A percentile compares a stretch with the other conserved stretches of the same genome.
These are phyloP conservation scores for Aspergillus puulaauensis DNA, from an alignment of 2,329 filamentous ascomycete genomes.

Conservation along the genomic window DNA sequence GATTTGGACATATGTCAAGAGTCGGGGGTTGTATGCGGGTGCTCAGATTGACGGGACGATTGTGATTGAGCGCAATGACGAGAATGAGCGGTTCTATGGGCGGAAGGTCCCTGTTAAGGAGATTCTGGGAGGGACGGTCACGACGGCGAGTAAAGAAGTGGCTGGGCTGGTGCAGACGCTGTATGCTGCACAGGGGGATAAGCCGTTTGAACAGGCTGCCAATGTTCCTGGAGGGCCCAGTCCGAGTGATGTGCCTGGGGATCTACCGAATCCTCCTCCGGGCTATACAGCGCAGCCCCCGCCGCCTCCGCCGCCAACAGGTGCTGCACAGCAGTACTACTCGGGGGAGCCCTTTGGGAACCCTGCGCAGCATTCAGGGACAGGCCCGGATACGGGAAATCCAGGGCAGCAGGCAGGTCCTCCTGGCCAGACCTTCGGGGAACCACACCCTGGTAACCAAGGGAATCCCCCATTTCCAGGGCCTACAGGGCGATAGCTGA, in stretches of 20 bases:
- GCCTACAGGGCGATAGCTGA: neutral
- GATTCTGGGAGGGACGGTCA: conserved; percentile 61
- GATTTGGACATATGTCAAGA: conserved; percentile 85
- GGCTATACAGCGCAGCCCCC: too few relatives aligned
- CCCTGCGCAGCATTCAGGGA: neutral
- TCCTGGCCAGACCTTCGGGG: neutral
- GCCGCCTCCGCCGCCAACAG: neutral
- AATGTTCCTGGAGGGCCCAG: neutral
- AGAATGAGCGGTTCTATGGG: conserved; percentile 84
- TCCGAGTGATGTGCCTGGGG: too few relatives aligned
- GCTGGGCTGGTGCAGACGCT: conserved; percentile 74
- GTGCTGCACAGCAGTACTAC: neutral
- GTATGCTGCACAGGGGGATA: conserved; percentile 81
- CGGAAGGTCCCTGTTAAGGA: conserved; percentile 61
- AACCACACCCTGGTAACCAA: neutral
- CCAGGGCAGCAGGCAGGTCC: neutral
- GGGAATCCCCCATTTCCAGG: neutral
- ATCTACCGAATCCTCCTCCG: fast-evolving
- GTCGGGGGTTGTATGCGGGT: conserved; percentile 81
- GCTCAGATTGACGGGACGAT: conserved; percentile 84
- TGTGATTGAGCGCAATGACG: conserved; percentile 80
- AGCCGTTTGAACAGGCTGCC: conserved; percentile 14
- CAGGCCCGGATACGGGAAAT: too few relatives aligned
- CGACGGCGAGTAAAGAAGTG: conserved; percentile 54
- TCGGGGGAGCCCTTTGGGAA: neutral